A percentile compares a stretch with the other conserved stretches of the same genome.
These are phyloP conservation scores for Neurospora sp. DNA, from an alignment of 495 filamentous ascomycete species.

Conservation along the genomic window DNA sequence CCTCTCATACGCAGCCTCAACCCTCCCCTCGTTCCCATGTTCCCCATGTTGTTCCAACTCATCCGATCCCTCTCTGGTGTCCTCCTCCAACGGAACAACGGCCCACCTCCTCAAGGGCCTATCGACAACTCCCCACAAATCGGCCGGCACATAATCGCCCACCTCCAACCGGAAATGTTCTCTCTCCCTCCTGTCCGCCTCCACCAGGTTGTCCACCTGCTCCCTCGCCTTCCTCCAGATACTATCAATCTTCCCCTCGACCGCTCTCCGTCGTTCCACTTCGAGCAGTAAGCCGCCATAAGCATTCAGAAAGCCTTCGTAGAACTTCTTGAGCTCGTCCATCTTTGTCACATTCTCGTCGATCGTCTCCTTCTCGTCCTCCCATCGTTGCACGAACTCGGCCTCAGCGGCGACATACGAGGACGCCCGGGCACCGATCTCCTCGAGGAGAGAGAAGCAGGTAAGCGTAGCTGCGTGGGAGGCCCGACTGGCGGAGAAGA, in stretches of 20 bases:
- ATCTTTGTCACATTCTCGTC: slow-evolving; percentile 60
- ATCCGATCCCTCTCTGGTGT: slow-evolving; percentile 1
- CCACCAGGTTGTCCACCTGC: slow-evolving; percentile 65
- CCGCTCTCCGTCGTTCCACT: slow-evolving; percentile 57
- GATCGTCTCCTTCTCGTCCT: slow-evolving; percentile 60
- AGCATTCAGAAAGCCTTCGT: slow-evolving; percentile 71
- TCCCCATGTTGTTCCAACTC: neutral
- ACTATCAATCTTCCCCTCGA: slow-evolving; percentile 61
- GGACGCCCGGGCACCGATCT: slow-evolving; percentile 53
- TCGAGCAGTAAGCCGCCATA: slow-evolving; percentile 81
- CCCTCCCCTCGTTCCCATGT: neutral
- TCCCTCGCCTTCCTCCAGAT: slow-evolving; percentile 65
- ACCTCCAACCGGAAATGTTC: slow-evolving; percentile 73
- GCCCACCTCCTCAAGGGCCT: slow-evolving; percentile 31
- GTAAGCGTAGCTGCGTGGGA: slow-evolving; percentile 38
- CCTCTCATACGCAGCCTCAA: neutral
- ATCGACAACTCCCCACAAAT: slow-evolving; percentile 72
- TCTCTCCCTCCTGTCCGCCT: slow-evolving; percentile 61
- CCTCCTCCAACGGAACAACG: slow-evolving; percentile 26
- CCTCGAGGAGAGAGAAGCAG: slow-evolving; percentile 57
- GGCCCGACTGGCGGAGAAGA: slow-evolving; percentile 30
- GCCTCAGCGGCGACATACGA: slow-evolving; percentile 58
- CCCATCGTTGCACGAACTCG: slow-evolving; percentile 67
- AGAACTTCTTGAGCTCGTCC: slow-evolving; percentile 60
- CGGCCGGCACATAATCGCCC: slow-evolving; percentile 76